Percentiles rank a stretch among this genome's conserved stretches.
Conservation (phyloP, 306 rosid species). For the Pyrus pyrifolia region DNA sequence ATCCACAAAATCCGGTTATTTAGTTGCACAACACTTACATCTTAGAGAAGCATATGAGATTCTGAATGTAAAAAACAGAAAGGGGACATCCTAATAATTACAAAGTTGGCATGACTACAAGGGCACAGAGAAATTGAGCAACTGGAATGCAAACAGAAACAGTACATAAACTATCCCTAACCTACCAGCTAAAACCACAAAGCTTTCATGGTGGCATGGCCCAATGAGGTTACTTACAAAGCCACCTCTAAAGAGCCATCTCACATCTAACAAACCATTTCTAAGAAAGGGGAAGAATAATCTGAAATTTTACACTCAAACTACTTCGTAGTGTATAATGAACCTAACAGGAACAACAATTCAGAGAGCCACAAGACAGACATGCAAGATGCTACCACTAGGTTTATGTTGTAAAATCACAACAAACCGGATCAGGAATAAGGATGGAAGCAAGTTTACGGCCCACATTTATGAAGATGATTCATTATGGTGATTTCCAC, state of each 20-base stretch:
- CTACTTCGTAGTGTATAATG: neutral
- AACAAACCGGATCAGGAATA: neutral
- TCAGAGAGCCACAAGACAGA: neutral
- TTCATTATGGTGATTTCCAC: neutral
- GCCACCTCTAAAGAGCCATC: neutral
- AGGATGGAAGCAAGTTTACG: neutral
- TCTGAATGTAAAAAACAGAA: neutral
- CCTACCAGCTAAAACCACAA: neutral
- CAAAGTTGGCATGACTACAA: neutral
- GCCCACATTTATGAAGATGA: neutral
- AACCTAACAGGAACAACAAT: neutral
- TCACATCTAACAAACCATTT: neutral
- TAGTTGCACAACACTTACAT: constrained; percentile 1
- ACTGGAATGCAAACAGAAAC: neutral
- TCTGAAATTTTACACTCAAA: neutral
- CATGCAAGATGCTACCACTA: neutral
- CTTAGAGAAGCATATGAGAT: neutral
- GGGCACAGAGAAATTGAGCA: neutral
- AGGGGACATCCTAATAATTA: neutral
- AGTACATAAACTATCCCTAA: neutral
- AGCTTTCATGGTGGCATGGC: neutral
- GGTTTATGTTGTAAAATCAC: neutral
- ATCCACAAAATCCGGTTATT: constrained; percentile 8
- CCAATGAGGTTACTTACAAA: neutral
- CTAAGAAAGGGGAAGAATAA: neutral